Percentiles rank a stretch among this genome's conserved stretches.
phyloP scores from a whole-genome alignment of 345 rosid genomes.

The Euclidium syriacum region DNA sequence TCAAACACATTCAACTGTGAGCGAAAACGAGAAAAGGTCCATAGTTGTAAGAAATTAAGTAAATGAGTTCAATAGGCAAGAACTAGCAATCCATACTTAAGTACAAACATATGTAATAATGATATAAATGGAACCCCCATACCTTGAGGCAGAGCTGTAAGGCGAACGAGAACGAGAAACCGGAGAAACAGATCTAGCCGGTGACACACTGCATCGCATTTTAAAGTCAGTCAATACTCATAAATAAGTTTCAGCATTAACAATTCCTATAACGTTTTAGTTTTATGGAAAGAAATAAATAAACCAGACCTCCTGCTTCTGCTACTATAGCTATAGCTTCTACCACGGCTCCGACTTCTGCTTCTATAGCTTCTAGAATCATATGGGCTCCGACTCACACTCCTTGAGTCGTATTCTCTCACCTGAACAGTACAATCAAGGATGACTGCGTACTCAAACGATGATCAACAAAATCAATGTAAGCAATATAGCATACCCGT shows the following conservation, averaged over 20 bases:
- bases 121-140: background rate
- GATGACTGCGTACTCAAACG: background rate
- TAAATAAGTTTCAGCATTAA: background rate
- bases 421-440: constrained; percentile 40
- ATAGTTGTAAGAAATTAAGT: background rate
- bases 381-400: constrained; percentile 53
- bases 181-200: constrained; percentile 51
- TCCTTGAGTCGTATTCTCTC: constrained; percentile 72
- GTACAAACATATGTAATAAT: background rate
- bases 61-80: background rate
- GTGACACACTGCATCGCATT: constrained; percentile 42
- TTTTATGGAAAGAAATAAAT: background rate
- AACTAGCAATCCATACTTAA: background rate
- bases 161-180: constrained; percentile 43
- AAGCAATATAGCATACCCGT: constrained; percentile 46
- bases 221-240: background rate
- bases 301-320: constrained; percentile 56
- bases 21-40: background rate
- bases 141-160: constrained; percentile 54
- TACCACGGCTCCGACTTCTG: constrained; percentile 34
- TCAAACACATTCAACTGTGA: background rate
- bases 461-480: background rate
- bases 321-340: constrained; percentile 45
- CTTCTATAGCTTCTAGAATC: constrained; percentile 38
- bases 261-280: background rate